Conservation (phyloP, 176 grass and related monocot genomes). For the Ensete ventricosum region DNA sequence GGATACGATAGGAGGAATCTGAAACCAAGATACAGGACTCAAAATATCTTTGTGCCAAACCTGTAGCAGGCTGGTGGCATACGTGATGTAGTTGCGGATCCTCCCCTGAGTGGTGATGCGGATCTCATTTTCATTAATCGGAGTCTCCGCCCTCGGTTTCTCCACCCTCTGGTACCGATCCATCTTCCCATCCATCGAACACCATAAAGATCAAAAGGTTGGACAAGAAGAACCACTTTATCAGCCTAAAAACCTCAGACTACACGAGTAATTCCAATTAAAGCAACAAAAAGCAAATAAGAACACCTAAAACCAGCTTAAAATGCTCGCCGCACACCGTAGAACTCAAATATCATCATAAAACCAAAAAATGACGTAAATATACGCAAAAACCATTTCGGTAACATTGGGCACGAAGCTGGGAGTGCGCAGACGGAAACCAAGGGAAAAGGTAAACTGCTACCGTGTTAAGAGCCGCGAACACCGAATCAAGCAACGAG, state of each 20-base stretch:
- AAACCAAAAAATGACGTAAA: neutral
- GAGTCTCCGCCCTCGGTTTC: neutral
- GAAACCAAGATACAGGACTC: too few relatives aligned
- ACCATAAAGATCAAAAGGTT: neutral
- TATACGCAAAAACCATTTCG: neutral
- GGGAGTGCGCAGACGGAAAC: neutral
- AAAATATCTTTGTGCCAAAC: neutral
- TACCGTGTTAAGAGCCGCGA: too few relatives aligned
- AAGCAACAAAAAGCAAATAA: neutral
- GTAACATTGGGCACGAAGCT: neutral
- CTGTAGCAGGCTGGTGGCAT: neutral
- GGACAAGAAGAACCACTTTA: neutral
- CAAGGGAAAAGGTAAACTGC: neutral
- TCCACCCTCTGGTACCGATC: neutral
- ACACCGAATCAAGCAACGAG: neutral
- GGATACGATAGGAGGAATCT: too few relatives aligned
- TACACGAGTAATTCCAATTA: neutral
- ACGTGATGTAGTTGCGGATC: neutral
- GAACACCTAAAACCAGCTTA: neutral
- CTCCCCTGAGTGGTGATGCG: neutral
- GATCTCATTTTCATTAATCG: constrained; percentile 1
- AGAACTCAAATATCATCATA: neutral
- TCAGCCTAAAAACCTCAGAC: neutral
- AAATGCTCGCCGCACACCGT: neutral
- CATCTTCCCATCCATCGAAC: neutral